These are phyloP conservation scores for Orbilia brochopaga DNA, from an alignment of 2,329 filamentous ascomycete genomes.

Conservation along the genomic window DNA sequence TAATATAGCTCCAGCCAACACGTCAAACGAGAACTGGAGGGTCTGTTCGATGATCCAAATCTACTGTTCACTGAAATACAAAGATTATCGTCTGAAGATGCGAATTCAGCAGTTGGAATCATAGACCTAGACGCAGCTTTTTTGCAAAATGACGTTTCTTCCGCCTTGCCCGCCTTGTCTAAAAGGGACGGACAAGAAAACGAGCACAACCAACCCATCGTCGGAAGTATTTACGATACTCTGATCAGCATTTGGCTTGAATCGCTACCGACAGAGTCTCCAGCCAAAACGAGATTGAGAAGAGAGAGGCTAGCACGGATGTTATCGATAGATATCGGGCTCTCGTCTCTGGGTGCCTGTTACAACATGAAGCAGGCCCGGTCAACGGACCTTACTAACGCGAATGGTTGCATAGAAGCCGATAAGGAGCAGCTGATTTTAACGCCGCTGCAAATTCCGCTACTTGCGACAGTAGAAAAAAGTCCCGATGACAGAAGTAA, in stretches of 20 bases:
- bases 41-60: constrained; percentile 26
- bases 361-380: neutral
- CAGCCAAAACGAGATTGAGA: constrained; percentile 29
- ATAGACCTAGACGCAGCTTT: constrained; percentile 6
- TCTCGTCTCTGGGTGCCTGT: constrained; percentile 33
- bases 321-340: constrained; percentile 22
- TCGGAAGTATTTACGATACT: constrained; percentile 24
- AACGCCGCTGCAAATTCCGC: neutral
- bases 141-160: neutral
- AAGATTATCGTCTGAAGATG: neutral
- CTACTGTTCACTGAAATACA: constrained; percentile 15
- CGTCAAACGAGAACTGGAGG: constrained; percentile 10
- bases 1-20: constrained; percentile 18
- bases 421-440: neutral
- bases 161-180: neutral
- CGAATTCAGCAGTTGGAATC: constrained; percentile 2
- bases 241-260: constrained; percentile 35
- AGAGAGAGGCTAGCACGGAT: constrained; percentile 44
- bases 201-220: neutral
- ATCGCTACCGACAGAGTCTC: constrained; percentile 12
- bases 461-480: neutral
- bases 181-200: neutral
- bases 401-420: neutral
- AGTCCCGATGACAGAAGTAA: neutral
- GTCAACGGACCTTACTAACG: neutral